phyloP scores from a whole-genome alignment of 345 rosid species.

The Fremontodendron californicum region DNA sequence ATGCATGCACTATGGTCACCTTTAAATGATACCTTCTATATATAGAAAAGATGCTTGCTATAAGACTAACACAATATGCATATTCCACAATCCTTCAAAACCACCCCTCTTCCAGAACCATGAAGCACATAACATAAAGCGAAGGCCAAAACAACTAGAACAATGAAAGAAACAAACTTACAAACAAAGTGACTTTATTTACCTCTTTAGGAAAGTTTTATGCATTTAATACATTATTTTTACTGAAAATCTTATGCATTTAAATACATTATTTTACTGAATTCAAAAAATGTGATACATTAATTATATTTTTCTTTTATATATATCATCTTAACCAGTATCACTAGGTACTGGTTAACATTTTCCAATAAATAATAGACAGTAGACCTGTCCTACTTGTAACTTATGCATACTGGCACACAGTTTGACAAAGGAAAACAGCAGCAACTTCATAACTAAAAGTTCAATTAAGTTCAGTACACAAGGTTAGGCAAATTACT shows the following conservation, averaged over 20 bases:
- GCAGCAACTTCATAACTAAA: constrained; percentile 4
- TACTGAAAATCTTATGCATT: too few species aligned
- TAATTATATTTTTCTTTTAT: too few species aligned
- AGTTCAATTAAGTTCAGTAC: background rate
- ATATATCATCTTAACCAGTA: too few species aligned
- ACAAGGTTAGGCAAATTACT: background rate
- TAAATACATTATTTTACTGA: too few species aligned
- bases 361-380: too few species aligned
- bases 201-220: too few species aligned
- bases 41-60: background rate
- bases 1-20: background rate
- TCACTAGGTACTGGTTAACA: too few species aligned
- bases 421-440: constrained; percentile 2
- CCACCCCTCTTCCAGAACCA: constrained; percentile 6
- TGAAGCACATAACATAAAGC: background rate
- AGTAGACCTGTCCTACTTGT: background rate
- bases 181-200: constrained; percentile 81
- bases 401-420: background rate
- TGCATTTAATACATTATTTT: too few species aligned
- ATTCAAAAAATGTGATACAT: too few species aligned
- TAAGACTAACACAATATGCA: background rate
- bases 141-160: constrained; percentile 18
- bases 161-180: constrained; percentile 43
- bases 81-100: constrained; percentile 9
- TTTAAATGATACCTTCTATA: constrained; percentile 2